A percentile compares a stretch with the other conserved stretches of the same genome.
These are phyloP conservation scores for Puccinia horiana DNA, from an alignment of 1,284 basidiomycete species.

Conservation along the genomic window DNA sequence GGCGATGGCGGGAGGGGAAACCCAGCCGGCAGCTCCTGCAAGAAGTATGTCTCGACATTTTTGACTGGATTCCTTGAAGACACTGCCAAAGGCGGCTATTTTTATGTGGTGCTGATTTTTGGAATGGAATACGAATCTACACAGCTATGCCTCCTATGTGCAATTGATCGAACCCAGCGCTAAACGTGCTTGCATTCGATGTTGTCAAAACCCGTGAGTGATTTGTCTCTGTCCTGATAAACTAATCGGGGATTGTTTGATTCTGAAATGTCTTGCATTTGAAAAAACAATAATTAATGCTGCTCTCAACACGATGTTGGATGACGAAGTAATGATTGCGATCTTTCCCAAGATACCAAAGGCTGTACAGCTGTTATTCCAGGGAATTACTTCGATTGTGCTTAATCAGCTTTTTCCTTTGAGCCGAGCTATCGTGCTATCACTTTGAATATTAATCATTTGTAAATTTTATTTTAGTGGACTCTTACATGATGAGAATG, in stretches of 20 bases:
- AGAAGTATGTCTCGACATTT: neutral
- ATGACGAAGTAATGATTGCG: conserved; percentile 49
- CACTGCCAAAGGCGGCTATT: neutral
- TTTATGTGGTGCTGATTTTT: neutral
- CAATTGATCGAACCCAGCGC: conserved; percentile 55
- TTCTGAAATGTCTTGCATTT: neutral
- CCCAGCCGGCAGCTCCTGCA: conserved; percentile 54
- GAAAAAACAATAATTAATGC: no score
- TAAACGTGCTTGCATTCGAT: conserved; percentile 56
- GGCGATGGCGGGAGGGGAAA: conserved; percentile 56
- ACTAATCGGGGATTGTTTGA: neutral
- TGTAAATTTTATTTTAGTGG: neutral
- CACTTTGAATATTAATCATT: neutral
- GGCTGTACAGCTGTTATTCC: conserved; percentile 53
- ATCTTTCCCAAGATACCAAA: conserved; percentile 50
- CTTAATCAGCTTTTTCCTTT: neutral
- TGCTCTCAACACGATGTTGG: neutral
- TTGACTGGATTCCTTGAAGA: neutral
- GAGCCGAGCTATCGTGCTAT: neutral
- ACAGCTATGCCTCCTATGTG: conserved; percentile 56
- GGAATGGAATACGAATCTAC: neutral
- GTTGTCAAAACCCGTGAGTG: conserved; percentile 54
- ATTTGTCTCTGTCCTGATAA: neutral
- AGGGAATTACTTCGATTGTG: conserved; percentile 44
- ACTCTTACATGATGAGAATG: no score